These are phyloP conservation scores for Sphenostylis stenocarpa DNA, from an alignment of 306 rosid genomes.

Conservation along the genomic window DNA sequence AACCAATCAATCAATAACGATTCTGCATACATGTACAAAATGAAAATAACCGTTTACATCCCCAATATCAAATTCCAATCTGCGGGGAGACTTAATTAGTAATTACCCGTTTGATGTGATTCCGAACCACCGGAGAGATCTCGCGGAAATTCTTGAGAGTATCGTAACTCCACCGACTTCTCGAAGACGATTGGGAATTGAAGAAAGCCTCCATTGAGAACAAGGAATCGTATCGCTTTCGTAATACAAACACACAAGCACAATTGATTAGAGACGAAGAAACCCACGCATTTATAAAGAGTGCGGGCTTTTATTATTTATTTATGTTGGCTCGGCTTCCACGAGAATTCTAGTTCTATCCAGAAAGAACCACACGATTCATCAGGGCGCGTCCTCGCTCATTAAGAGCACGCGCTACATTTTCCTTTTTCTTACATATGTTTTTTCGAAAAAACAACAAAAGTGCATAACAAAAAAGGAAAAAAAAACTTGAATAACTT, in stretches of 20 bases:
- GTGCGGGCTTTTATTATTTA: neutral
- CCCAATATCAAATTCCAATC: neutral
- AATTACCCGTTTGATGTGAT: slow-evolving; percentile 66
- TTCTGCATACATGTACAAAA: neutral
- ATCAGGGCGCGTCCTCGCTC: neutral
- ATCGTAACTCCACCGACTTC: slow-evolving; percentile 66
- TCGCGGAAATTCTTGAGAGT: slow-evolving; percentile 74
- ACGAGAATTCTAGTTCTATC: slow-evolving; percentile 36
- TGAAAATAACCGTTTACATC: neutral
- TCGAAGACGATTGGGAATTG: slow-evolving; percentile 52
- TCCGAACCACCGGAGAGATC: slow-evolving; percentile 75
- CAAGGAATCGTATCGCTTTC: neutral
- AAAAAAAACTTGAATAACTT: no score
- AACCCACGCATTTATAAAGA: neutral
- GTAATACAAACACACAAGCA: neutral
- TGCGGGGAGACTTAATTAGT: neutral
- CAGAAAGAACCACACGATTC: neutral
- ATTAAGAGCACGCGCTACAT: neutral
- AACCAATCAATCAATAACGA: slow-evolving; percentile 11
- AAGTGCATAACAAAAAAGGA: no score
- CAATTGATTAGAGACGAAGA: neutral
- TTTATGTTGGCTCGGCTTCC: neutral
- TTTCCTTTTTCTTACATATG: no score
- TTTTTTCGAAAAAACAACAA: no score
- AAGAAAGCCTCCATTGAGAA: slow-evolving; percentile 64